Evolutionary conservation across 306 rosid genomes (phyloP).

Genomic region (Sicyos baderoa): DNA sequence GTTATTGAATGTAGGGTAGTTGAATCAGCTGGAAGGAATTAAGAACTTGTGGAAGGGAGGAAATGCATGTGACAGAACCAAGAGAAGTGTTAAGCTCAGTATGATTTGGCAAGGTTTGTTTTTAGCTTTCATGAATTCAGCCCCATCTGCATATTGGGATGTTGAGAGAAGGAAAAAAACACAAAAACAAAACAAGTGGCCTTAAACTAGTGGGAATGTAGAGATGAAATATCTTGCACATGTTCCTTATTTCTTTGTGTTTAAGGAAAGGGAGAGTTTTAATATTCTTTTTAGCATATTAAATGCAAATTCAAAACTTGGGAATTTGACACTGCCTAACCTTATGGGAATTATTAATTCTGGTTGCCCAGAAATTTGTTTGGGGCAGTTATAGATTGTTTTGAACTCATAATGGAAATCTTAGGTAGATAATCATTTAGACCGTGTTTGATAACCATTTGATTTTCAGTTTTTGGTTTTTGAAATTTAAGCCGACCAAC

Average conservation of each 20-base stretch:
- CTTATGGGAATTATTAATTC: slow-evolving; percentile 11
- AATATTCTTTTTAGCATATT: not conserved
- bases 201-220: slow-evolving; percentile 3
- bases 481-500: too few species aligned
- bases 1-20: too few species aligned
- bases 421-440: too few species aligned
- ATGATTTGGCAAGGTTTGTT: not conserved
- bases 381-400: slow-evolving; percentile 9
- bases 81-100: not conserved
- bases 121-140: not conserved
- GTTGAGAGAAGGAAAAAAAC: not conserved
- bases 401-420: too few species aligned
- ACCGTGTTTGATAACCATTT: too few species aligned
- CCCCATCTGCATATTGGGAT: slow-evolving; percentile 13
- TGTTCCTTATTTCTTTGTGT: not conserved
- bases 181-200: not conserved
- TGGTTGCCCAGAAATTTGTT: slow-evolving; percentile 8
- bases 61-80: slow-evolving; percentile 8
- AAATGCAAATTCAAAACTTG: slow-evolving; percentile 11
- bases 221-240: slow-evolving; percentile 10
- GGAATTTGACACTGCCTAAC: slow-evolving; percentile 14
- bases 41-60: slow-evolving; percentile 14
- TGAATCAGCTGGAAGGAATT: too few species aligned
- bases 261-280: not conserved
- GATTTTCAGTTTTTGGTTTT: too few species aligned